Base-by-base conservation (phyloP, 108 stramenopile genomes). In the Pseudonitzschia delicatissima region DNA sequence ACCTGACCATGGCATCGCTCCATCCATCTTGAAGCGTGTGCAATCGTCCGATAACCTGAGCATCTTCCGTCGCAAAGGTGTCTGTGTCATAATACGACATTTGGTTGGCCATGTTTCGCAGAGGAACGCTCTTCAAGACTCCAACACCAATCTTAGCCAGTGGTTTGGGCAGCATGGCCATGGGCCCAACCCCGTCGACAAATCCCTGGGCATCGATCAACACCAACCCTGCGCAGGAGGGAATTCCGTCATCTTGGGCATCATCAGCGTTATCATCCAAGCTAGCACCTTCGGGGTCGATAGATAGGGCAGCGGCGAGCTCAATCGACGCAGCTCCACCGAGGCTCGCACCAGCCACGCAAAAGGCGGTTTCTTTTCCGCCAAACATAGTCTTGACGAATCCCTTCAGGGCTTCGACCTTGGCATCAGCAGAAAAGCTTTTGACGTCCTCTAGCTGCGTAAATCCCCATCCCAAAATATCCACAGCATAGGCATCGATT, bases 401-500 rank as follows among this genome's bases (percentile, higher is more conserved):
- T 34, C 78, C 77, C 50, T 81, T 26, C 35, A 98, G 67, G 3
- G 91, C 86, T 25, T 88, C 83, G 8, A 93, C 77, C 64, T 98
- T 98, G 55, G 96, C 91, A 36, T 70, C 68, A 4, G 95, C 92
- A 40, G 94, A 94, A 70, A 95, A 96, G n/a, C 45, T 57, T 2
- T 39, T 62, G 15, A 91, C 78, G 4, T 55, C 74, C 0, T 88
- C 81, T 32, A 90, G 55, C 45, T 98, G 84, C 21, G 92, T 88
- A 67, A 87, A 98, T 49, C 97, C 97, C 97, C 97, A 98, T 18
- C 97, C 97, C 44, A 96, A 62, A 5, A 98, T 68, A 58, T 96
- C 96, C n/a, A 96, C 90, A 17, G 91, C 87, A 67, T 96, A 96
- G 0, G 85, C 83, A 66, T 96, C 91, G 20, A 92, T 68, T 15